A percentile compares a stretch with the other conserved stretches of the same genome.
These are phyloP conservation scores for Pichia norvegensis DNA, from an alignment of 1,139 yeast genomes.

Conservation along the genomic window DNA sequence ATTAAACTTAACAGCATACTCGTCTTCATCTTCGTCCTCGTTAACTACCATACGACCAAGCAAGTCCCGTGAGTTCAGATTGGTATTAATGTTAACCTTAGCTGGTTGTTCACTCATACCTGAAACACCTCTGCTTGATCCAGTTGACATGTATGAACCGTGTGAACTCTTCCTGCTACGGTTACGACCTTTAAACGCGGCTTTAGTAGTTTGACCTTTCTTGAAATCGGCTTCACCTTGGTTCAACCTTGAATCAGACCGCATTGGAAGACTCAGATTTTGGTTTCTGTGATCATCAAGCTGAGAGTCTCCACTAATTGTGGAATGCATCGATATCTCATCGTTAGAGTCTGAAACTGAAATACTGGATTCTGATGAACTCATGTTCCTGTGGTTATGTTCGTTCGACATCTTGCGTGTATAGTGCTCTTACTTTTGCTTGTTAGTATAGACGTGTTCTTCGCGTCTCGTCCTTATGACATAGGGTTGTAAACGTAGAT, in stretches of 20 bases:
- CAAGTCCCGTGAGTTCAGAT: constrained; percentile 25
- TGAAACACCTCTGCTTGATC: background rate
- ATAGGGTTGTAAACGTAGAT: background rate
- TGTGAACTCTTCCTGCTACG: constrained; percentile 1
- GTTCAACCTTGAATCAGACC: constrained; percentile 8
- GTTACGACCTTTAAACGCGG: background rate
- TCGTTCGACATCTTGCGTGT: constrained; percentile 39
- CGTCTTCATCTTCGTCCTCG: constrained; percentile 26
- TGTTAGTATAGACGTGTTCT: too few species aligned
- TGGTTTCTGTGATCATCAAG: constrained; percentile 50
- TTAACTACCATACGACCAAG: constrained; percentile 28
- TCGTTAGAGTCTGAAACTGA: constrained; percentile 26
- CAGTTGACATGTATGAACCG: constrained; percentile 6
- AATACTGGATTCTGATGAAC: constrained; percentile 29
- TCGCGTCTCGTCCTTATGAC: background rate
- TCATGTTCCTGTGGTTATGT: constrained; percentile 22
- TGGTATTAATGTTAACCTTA: constrained; percentile 8
- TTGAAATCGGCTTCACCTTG: background rate
- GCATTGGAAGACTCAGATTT: constrained; percentile 35
- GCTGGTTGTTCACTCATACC: constrained; percentile 5
- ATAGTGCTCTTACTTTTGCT: too few species aligned
- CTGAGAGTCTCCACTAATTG: constrained; percentile 38
- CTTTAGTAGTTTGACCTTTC: background rate
- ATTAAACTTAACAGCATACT: constrained; percentile 16
- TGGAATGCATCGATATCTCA: constrained; percentile 29